These are phyloP conservation scores for Pelargonium myrrhifolium DNA, from an alignment of 441 rosid genomes.

Conservation along the genomic window DNA sequence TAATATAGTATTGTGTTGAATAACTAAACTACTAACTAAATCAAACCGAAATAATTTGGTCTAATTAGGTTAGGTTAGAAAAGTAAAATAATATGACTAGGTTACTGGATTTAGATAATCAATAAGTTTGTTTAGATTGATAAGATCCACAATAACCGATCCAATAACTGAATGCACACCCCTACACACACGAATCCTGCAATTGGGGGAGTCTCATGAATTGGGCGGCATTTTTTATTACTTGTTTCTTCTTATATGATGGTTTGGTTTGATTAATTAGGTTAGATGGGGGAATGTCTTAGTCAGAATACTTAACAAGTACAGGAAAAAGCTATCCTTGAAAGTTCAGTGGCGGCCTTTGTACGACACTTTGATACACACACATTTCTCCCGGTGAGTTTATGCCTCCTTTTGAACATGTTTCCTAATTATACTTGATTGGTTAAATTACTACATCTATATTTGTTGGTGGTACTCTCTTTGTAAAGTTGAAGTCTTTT, in stretches of 20 bases:
- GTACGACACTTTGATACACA: slow-evolving; percentile 73
- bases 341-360: slow-evolving; percentile 86
- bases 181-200: background rate
- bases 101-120: too few relatives aligned
- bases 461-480: background rate
- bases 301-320: slow-evolving; percentile 73
- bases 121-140: too few relatives aligned
- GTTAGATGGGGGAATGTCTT: slow-evolving; percentile 93
- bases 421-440: background rate
- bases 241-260: slow-evolving; percentile 15
- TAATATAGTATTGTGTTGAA: too few relatives aligned
- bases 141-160: too few relatives aligned
- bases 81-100: too few relatives aligned
- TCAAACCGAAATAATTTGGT: too few relatives aligned
- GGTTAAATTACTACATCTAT: background rate
- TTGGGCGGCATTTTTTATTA: background rate
- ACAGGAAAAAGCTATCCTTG: slow-evolving; percentile 66
- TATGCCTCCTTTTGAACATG: slow-evolving; percentile 5
- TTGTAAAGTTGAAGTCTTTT: background rate
- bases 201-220: background rate
- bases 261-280: slow-evolving; percentile 36
- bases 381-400: slow-evolving; percentile 85
- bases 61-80: too few relatives aligned
- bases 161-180: too few relatives aligned
- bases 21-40: too few relatives aligned